phyloP scores from a whole-genome alignment of 176 grass and related monocot genomes.

The Phoenix dactylifera region DNA sequence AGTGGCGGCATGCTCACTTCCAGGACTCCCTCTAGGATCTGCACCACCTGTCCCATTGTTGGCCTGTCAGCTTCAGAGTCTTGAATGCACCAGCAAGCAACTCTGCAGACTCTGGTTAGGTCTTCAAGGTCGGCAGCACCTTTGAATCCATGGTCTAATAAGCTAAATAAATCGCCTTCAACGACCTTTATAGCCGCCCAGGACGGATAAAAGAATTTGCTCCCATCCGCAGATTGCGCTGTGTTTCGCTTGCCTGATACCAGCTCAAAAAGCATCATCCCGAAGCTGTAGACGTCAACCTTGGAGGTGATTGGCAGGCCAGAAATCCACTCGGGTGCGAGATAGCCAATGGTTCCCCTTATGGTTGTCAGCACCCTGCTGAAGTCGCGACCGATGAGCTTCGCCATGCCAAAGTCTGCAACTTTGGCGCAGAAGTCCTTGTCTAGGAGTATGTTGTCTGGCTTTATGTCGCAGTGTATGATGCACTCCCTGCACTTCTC shows the following conservation, averaged over 20 bases:
- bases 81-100: constrained; percentile 36
- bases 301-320: constrained; percentile 26
- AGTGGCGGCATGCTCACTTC: constrained; percentile 14
- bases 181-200: constrained; percentile 13
- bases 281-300: constrained; percentile 29
- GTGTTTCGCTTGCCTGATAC: constrained; percentile 19
- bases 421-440: too few relatives aligned
- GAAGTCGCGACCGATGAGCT: too few relatives aligned
- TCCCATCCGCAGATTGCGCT: not conserved
- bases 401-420: too few relatives aligned
- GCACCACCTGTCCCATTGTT: constrained; percentile 24
- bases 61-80: constrained; percentile 10
- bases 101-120: constrained; percentile 3
- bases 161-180: not conserved
- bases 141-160: not conserved
- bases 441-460: too few relatives aligned
- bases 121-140: not conserved
- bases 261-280: constrained; percentile 31
- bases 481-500: too few relatives aligned
- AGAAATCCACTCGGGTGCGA: constrained; percentile 32
- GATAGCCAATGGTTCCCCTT: constrained; percentile 31
- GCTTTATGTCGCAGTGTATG: too few relatives aligned
- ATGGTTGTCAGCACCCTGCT: constrained; percentile 30
- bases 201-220: constrained; percentile 3
- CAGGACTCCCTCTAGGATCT: constrained; percentile 15